These are phyloP conservation scores for Mimosa pudica DNA, from an alignment of 306 rosid genomes.

Conservation along the genomic window DNA sequence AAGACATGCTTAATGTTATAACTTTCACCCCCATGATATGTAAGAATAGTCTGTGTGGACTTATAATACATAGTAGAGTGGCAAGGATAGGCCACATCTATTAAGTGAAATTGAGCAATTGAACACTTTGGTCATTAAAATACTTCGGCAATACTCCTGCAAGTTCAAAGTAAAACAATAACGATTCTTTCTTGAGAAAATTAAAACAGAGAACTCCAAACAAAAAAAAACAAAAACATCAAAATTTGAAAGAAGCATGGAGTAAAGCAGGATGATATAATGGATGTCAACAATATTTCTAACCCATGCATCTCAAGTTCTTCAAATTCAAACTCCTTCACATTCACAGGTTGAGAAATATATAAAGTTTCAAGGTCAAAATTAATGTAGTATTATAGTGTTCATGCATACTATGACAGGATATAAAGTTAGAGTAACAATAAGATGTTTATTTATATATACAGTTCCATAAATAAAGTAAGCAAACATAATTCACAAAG, in stretches of 20 bases:
- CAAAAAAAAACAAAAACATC: background rate
- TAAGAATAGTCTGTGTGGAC: no score
- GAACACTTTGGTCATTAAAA: constrained; percentile 65
- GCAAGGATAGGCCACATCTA: constrained; percentile 50
- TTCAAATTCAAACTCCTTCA: constrained; percentile 1
- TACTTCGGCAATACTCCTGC: constrained; percentile 72
- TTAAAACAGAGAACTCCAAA: background rate
- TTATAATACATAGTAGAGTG: no score
- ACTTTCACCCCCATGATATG: no score
- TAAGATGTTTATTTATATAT: background rate
- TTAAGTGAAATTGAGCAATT: constrained; percentile 65
- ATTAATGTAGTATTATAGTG: background rate
- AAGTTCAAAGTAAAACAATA: background rate
- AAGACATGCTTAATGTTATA: no score
- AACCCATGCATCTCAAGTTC: background rate
- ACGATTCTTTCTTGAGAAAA: background rate
- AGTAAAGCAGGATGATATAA: background rate
- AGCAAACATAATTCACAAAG: no score
- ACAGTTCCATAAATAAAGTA: no score
- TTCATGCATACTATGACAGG: constrained; percentile 6
- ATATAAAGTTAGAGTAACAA: background rate
- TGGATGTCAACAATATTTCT: background rate
- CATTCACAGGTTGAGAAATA: constrained; percentile 3
- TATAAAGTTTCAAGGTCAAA: background rate
- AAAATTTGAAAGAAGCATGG: background rate